A percentile compares a stretch with the other conserved stretches of the same genome.
Evolutionary conservation across 176 grass and related monocot species (phyloP).

Genomic region (Bonia amplexicaulis): DNA sequence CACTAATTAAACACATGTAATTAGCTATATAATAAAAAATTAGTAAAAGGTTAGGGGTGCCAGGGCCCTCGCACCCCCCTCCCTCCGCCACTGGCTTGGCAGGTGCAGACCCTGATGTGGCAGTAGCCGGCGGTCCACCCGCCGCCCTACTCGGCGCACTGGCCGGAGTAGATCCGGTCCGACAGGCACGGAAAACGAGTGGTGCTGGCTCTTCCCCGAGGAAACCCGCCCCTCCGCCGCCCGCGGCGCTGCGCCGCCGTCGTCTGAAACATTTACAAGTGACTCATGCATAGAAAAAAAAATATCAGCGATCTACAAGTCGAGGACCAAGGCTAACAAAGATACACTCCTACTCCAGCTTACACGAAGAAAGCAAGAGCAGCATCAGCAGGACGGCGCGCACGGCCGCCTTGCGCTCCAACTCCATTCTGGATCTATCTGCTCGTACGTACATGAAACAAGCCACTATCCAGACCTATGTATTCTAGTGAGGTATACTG

Average conservation of each 20-base stretch:
- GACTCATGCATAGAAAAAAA: no score
- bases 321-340: no score
- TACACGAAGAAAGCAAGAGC: constrained; percentile 13
- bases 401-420: neutral
- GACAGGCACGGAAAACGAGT: constrained; percentile 8
- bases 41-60: no score
- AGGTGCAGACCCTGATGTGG: neutral
- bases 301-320: no score
- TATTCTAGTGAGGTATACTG: neutral
- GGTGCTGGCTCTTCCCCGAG: no score
- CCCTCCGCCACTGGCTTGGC: no score
- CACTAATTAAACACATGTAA: no score
- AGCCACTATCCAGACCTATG: neutral
- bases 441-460: neutral
- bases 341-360: neutral
- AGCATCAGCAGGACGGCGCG: constrained; percentile 24
- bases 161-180: neutral
- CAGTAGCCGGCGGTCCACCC: constrained; percentile 34
- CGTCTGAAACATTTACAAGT: no score
- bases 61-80: no score
- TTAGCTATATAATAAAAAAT: no score
- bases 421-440: neutral
- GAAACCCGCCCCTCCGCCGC: no score
- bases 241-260: no score
- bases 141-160: constrained; percentile 10